Base-by-base conservation (phyloP, 306 rosid genomes). In the Comarum palustre region DNA sequence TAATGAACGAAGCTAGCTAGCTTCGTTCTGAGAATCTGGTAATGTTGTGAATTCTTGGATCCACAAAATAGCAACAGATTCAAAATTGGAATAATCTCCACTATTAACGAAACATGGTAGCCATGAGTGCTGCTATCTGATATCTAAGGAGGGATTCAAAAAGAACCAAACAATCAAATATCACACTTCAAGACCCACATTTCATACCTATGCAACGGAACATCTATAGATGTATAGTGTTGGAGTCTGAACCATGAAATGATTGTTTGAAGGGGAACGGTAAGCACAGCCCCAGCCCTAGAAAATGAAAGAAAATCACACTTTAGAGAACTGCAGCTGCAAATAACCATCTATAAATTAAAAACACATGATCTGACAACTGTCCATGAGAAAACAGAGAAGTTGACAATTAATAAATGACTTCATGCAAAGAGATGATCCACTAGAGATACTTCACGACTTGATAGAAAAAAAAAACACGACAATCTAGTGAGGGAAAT, bases 201-300 rank as follows among this genome's bases (percentile, higher is more conserved):
- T 70, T 72, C 69, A 73, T 87, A 93, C 98, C 98, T 89, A 77
- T 94, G 98, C 24, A 86, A 91, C 43, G 98, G 98, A 84, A 94
- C 96, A 34, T 85, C 90, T 75, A 86, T 77, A 64, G 95, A 84
- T n/a, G 96, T 81, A 75, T 94, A 94, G 80, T 91, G 93, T 72
- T 94, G 98, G 76, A 94, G 90, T 82, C 88, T 86, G 90, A 94
- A 94, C 98, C 97, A 94, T 63, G 98, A 94, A 86, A 94, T 64
- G 22, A 91, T 88, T 11, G 98, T 89, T 80, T 94, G 97, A 29
- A 94, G 91, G 65, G n/a, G 98, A 94, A n/a, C 96, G 96, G 74
- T 94, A 91, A 52, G 98, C 98, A 84, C 98, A 94, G 68, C 97
- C 98, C 98, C 98, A 94, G 59, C 97, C 98, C 98, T 91, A 79